These are phyloP conservation scores for Tricholoma bakamatsutake DNA, from an alignment of 768 basidiomycete species.

Conservation along the genomic window DNA sequence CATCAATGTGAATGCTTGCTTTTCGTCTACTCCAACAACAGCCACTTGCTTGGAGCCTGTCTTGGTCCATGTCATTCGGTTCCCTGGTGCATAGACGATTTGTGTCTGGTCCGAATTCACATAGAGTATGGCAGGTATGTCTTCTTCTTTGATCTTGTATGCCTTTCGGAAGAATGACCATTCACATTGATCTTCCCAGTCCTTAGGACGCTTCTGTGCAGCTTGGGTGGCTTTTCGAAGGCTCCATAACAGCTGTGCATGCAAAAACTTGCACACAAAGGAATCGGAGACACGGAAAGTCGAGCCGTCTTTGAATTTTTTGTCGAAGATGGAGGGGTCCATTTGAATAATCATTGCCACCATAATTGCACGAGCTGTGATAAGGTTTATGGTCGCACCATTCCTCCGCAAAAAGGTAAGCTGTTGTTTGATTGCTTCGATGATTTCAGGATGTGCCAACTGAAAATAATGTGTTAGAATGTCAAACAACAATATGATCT, in stretches of 20 bases:
- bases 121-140: slow-evolving; percentile 19
- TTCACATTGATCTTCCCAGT: slow-evolving; percentile 24
- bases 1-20: slow-evolving; percentile 28
- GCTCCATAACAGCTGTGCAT: slow-evolving; percentile 17
- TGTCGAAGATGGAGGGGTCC: slow-evolving; percentile 21
- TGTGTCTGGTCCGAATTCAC: slow-evolving; percentile 33
- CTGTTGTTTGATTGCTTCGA: slow-evolving; percentile 10
- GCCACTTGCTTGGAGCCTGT: slow-evolving; percentile 27
- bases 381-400: slow-evolving; percentile 14
- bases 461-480: background rate
- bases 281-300: slow-evolving; percentile 22
- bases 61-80: slow-evolving; percentile 19
- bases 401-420: slow-evolving; percentile 14
- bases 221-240: slow-evolving; percentile 22
- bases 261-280: slow-evolving; percentile 3
- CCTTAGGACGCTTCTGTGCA: slow-evolving; percentile 26
- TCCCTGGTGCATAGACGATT: slow-evolving; percentile 22
- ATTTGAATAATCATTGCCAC: slow-evolving; percentile 18
- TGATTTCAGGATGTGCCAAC: slow-evolving; percentile 14
- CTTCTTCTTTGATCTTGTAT: slow-evolving; percentile 18
- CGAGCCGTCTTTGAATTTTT: slow-evolving; percentile 17
- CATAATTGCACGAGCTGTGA: slow-evolving; percentile 23
- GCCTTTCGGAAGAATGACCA: slow-evolving; percentile 20
- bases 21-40: slow-evolving; percentile 29
- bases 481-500: too few relatives aligned